Conservation (phyloP, 495 filamentous ascomycete genomes). For the Trichoderma gamsii region DNA sequence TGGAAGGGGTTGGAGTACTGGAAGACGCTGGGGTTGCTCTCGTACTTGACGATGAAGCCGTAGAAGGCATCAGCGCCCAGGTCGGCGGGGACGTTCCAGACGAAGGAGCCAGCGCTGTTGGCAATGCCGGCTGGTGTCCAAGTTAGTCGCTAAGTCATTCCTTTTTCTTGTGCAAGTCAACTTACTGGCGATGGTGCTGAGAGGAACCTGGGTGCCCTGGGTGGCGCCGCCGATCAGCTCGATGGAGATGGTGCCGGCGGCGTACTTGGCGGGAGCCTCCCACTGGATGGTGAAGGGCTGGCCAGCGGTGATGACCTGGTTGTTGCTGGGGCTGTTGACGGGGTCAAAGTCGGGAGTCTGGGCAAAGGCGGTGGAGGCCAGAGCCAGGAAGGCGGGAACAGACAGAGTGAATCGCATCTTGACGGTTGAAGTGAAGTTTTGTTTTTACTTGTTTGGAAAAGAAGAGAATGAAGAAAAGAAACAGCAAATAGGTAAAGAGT, state of each 20-base stretch:
- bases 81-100: slow-evolving; percentile 34
- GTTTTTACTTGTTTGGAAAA: not conserved
- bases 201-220: slow-evolving; percentile 24
- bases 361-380: slow-evolving; percentile 37
- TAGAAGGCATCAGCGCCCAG: slow-evolving; percentile 36
- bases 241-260: slow-evolving; percentile 32
- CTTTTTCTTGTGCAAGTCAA: slow-evolving; percentile 10
- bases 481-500: not conserved
- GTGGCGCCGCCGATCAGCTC: slow-evolving; percentile 33
- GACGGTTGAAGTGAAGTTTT: slow-evolving; percentile 14
- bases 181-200: slow-evolving; percentile 37
- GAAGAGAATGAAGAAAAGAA: not conserved
- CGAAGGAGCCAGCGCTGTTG: slow-evolving; percentile 25
- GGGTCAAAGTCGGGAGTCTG: slow-evolving; percentile 38
- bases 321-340: slow-evolving; percentile 30
- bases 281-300: slow-evolving; percentile 32
- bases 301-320: slow-evolving; percentile 35
- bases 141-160: slow-evolving; percentile 16
- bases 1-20: slow-evolving; percentile 47
- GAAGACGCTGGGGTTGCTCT: slow-evolving; percentile 33
- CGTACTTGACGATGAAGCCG: slow-evolving; percentile 38
- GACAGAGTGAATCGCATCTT: slow-evolving; percentile 40
- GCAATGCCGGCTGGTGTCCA: slow-evolving; percentile 27
- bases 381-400: slow-evolving; percentile 37
- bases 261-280: slow-evolving; percentile 24